phyloP scores from a whole-genome alignment of 805 yeast genomes.

The Hermanozyma aechmeae region DNA sequence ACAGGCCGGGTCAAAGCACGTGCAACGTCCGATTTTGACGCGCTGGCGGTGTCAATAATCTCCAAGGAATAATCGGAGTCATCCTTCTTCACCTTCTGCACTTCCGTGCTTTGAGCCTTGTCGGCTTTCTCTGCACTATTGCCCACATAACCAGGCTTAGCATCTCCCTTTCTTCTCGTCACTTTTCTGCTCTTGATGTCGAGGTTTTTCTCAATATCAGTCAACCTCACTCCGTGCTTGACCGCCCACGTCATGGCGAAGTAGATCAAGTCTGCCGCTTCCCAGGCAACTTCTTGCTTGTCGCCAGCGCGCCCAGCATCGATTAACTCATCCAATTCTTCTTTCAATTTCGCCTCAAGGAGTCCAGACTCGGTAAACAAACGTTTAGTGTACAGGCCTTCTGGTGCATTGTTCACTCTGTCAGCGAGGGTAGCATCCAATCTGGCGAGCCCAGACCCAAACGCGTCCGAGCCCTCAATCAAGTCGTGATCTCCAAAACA shows the following conservation, averaged over 20 bases:
- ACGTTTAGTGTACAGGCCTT: constrained; percentile 90
- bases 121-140: constrained; percentile 25
- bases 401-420: constrained; percentile 66
- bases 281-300: constrained; percentile 19
- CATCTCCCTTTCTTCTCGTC: constrained; percentile 92
- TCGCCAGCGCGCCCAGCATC: constrained; percentile 47
- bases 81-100: too few species aligned
- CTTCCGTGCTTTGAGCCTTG: constrained; percentile 8
- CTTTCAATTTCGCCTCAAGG: constrained; percentile 79
- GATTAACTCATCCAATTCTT: constrained; percentile 92
- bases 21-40: constrained; percentile 35
- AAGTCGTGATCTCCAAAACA: constrained; percentile 55
- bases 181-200: constrained; percentile 79
- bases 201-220: constrained; percentile 77
- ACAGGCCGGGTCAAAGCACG: constrained; percentile 85
- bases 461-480: constrained; percentile 29
- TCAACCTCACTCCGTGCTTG: constrained; percentile 67
- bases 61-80: constrained; percentile 8
- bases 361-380: constrained; percentile 70
- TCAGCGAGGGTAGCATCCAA: constrained; percentile 59
- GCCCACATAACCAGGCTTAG: constrained; percentile 70
- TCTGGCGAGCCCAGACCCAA: constrained; percentile 53
- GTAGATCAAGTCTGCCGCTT: constrained; percentile 81
- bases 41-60: constrained; percentile 29
- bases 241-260: constrained; percentile 46